These are phyloP conservation scores for Lachancea kluyveri DNA, from an alignment of 805 yeast genomes.

Conservation along the genomic window DNA sequence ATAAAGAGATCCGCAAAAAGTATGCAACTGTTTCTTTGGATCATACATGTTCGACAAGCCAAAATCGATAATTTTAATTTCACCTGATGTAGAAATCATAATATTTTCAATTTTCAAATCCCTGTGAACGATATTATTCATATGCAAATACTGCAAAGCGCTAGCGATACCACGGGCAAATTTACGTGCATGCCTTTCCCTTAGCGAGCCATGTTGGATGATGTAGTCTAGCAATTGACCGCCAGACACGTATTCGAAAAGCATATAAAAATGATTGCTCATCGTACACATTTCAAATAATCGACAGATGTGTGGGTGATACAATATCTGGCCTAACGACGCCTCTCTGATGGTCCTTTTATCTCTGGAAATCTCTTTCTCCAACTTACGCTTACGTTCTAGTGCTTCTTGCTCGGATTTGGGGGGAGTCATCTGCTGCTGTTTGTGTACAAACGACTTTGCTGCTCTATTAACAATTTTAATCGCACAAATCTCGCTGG, in stretches of 20 bases:
- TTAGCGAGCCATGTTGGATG: slow-evolving; percentile 90
- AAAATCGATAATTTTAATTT: slow-evolving; percentile 91
- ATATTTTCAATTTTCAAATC: slow-evolving; percentile 95
- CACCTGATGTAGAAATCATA: slow-evolving; percentile 89
- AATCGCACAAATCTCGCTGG: slow-evolving; percentile 82
- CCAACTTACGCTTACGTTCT: slow-evolving; percentile 62
- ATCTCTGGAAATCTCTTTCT: slow-evolving; percentile 84
- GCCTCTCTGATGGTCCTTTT: slow-evolving; percentile 92
- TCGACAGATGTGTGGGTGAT: slow-evolving; percentile 89
- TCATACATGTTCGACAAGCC: slow-evolving; percentile 88
- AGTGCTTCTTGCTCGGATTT: slow-evolving; percentile 48
- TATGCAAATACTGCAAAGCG: slow-evolving; percentile 90
- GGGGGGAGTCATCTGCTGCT: slow-evolving; percentile 63
- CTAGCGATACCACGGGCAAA: slow-evolving; percentile 93
- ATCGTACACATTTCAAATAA: slow-evolving; percentile 90
- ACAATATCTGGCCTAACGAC: slow-evolving; percentile 80
- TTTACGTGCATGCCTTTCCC: slow-evolving; percentile 89
- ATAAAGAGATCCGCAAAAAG: slow-evolving; percentile 94
- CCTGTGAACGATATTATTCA: slow-evolving; percentile 91
- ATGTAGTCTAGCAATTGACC: slow-evolving; percentile 97
- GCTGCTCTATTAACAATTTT: slow-evolving; percentile 91
- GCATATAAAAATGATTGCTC: slow-evolving; percentile 95
- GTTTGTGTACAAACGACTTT: slow-evolving; percentile 65
- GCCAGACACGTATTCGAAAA: slow-evolving; percentile 94
- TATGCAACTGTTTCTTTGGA: slow-evolving; percentile 64